phyloP scores from a whole-genome alignment of 164 flowering plant species.

The Litsea cubeba region DNA sequence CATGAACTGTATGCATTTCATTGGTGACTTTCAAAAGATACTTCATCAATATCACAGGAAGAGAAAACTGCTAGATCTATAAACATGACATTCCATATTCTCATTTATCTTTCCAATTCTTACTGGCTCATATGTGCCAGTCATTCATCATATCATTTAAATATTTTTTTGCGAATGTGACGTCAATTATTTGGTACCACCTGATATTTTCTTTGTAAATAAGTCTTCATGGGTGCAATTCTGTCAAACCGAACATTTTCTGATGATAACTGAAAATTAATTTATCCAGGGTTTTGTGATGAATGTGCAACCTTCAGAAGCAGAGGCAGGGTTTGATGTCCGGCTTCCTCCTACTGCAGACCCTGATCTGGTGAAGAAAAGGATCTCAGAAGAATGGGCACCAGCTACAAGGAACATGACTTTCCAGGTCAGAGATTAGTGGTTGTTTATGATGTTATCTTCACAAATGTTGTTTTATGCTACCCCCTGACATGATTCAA shows the following conservation, averaged over 20 bases:
- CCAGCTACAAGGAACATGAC: conserved; percentile 80
- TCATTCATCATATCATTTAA: too few species aligned
- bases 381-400: conserved; percentile 86
- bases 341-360: conserved; percentile 80
- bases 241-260: conserved; percentile 1
- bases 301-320: conserved; percentile 98
- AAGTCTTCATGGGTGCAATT: background rate
- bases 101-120: too few species aligned
- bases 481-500: background rate
- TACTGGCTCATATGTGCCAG: background rate
- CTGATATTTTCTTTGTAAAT: background rate
- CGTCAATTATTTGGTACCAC: background rate
- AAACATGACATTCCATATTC: background rate
- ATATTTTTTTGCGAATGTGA: too few species aligned
- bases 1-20: background rate
- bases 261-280: conserved; percentile 2
- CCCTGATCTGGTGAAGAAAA: conserved; percentile 56
- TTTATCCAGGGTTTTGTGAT: conserved; percentile 73
- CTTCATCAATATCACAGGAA: background rate
- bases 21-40: too few species aligned
- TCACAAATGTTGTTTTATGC: background rate
- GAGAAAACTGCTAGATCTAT: background rate
- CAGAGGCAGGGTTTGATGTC: conserved; percentile 88
- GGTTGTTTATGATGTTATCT: background rate
- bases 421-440: conserved; percentile 36